Evolutionary conservation across 192 early-diverging fungal genomes (phyloP).

Genomic region (Geosiphon pyriformis): DNA sequence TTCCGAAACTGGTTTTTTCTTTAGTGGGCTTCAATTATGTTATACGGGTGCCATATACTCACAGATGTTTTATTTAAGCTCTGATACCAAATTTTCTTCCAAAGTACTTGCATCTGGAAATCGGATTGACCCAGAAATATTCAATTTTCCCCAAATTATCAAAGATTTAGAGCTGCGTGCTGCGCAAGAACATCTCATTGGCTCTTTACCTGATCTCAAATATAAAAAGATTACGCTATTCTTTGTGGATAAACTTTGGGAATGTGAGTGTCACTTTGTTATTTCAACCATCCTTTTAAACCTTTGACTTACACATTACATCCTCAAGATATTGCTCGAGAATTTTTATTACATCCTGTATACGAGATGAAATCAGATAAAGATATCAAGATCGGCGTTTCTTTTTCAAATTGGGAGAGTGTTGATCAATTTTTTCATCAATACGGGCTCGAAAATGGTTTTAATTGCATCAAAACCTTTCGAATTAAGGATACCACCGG

Average conservation of each 20-base stretch:
- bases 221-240: background rate
- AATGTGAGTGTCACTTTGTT: slow-evolving; percentile 1
- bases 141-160: background rate
- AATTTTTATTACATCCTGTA: background rate
- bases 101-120: background rate
- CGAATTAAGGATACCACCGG: background rate
- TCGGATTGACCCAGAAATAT: background rate
- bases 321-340: background rate
- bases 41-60: slow-evolving; percentile 16
- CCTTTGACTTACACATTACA: no score
- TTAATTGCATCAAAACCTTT: background rate
- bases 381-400: background rate
- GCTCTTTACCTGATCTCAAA: background rate
- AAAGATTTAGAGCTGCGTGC: background rate
- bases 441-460: background rate
- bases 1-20: background rate
- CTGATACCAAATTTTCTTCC: background rate
- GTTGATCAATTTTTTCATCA: background rate
- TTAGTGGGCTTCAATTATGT: slow-evolving; percentile 5
- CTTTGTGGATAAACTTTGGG: slow-evolving; percentile 15
- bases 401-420: background rate
- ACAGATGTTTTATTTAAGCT: background rate
- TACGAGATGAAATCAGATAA: background rate
- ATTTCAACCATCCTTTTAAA: no score
- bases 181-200: background rate